phyloP scores from a whole-genome alignment of 331 rosid genomes.

The Malus hybrid region DNA sequence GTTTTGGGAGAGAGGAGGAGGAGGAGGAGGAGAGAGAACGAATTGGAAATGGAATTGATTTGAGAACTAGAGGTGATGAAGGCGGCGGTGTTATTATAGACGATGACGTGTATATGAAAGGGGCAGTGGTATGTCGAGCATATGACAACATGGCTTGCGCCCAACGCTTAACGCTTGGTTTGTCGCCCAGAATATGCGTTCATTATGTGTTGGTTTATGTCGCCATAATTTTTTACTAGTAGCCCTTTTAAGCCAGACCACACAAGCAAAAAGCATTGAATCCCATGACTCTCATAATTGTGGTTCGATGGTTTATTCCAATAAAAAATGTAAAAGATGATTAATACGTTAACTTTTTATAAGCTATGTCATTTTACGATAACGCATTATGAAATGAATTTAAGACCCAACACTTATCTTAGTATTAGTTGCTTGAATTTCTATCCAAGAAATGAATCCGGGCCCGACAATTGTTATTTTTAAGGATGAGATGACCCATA shows the following conservation, averaged over 20 bases:
- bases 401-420: too few species aligned
- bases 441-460: too few species aligned
- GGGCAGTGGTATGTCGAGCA: neutral
- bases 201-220: neutral
- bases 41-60: neutral
- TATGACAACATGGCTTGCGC: conserved; percentile 12
- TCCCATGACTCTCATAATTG: too few species aligned
- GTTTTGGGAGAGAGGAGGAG: neutral
- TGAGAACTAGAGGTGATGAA: neutral
- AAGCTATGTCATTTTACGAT: too few species aligned
- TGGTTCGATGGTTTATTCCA: too few species aligned
- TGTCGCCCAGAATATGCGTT: neutral
- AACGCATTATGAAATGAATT: too few species aligned
- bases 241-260: neutral
- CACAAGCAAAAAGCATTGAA: too few species aligned
- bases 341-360: too few species aligned
- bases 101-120: neutral
- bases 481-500: too few species aligned
- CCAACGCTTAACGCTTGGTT: neutral
- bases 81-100: neutral
- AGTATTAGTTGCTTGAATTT: too few species aligned
- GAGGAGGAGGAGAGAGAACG: neutral
- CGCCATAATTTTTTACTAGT: neutral
- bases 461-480: too few species aligned
- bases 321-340: too few species aligned